Evolutionary conservation across 2,329 filamentous ascomycete genomes (phyloP), one percentile per base, ranked within the genome.

Genomic region (Plenodomus lindquistii): DNA sequence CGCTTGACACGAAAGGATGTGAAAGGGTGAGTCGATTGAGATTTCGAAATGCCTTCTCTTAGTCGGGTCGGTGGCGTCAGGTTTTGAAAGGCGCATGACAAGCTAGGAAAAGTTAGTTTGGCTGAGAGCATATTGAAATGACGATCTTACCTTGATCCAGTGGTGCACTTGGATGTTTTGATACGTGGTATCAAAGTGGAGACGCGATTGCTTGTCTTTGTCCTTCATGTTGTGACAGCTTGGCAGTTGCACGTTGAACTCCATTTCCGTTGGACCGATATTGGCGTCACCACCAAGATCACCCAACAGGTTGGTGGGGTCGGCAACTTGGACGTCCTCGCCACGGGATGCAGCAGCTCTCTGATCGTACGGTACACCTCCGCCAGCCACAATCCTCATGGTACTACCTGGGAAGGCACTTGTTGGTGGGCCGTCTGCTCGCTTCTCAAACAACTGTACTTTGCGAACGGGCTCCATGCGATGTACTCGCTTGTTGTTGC

Each of bases 11-110:
- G 92, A 93, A 40, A 96, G 86, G 38, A 96, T 90, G 53, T 93
- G 93, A 68, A 97, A 93, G 1, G 92, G 92, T 1, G 91, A 96
- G 73, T 97, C 92, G 61, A 97, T 97, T 59, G 91, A 96, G 63
- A 96, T 96, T 72, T 97, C 92, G 60, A 96, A 97, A 68, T 96
- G 92, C 27, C 91, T 84, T 55, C 91, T 84, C 66, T 92, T 92
- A 1, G 78, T 79, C 0, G 91, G 85, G 62, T 96, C 89, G 10
- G 86, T 84, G 34, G 86, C 82, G 61, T 96, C 92, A 13, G 88
- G 78, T 61, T 90, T 91, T 22, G 91, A 96, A 39, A 97, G 86
- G 43, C 92, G 87, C 85, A 97, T 89, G 52, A 96, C 91, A 65
- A 96, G 91, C 89, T 93, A 53, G 27, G n/a, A 15, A 29, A 16